Evolutionary conservation across 2,329 filamentous ascomycete species (phyloP), one percentile per base, ranked within the genome.

Genomic region (Fusarium fracticaudum): DNA sequence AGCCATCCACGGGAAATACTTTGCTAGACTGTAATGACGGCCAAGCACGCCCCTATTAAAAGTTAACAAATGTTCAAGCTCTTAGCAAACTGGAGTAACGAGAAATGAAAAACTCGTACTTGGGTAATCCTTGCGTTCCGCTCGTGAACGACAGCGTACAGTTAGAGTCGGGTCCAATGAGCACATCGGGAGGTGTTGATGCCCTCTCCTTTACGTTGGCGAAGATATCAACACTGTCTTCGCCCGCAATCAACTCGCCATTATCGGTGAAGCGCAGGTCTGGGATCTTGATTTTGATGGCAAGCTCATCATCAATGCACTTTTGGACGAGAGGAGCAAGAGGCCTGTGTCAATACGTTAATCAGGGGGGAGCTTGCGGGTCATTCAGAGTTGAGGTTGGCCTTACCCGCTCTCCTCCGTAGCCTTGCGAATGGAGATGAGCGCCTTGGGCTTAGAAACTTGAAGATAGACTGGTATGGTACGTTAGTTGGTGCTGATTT

Each of bases 1-100:
- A 29, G 58, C 58, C 45, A 60, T 60, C 58, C 58, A 60, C 9
- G 58, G 58, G 37, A 60, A 60, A 38, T 60, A 60, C n/a, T 33
- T 60, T 31, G 58, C 58, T 13, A 53, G 47, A 29, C 58, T 53
- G 45, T 60, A 33, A 40, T 60, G 58, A 40, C 58, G 35, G 26
- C 58, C 58, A 38, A 60, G 22, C 35, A 60, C 45, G 17, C 58
- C 45, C 58, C 58, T 60, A 22, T 58, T n/a, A 15, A 58, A 26
- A 7, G 31, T 58, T 45, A 58, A 24, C 33, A 58, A 58, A 58
- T 17, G 54, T 31, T 45, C 40, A 45, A 26, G 22, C 31, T 45
- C 38, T 58, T 22, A 22, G n/a, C 17, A 45, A 58, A 18, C n/a
- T 17, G 29, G 41, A 45, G 18, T 15, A 15, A 44, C 31, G 17